Percentiles rank a stretch among this genome's conserved stretches.
phyloP scores from a whole-genome alignment of 306 rosid genomes.

The Lathyrus sativus region DNA sequence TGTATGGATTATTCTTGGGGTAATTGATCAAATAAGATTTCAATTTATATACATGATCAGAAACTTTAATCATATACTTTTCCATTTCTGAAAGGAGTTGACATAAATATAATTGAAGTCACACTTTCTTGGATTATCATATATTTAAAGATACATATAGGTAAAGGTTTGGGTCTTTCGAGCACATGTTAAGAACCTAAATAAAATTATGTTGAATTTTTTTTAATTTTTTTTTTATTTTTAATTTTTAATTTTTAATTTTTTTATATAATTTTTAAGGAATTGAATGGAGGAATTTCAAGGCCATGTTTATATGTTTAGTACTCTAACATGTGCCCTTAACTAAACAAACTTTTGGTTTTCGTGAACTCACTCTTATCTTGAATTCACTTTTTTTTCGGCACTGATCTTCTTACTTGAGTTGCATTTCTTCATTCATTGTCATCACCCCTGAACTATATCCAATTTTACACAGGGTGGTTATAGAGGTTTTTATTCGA shows the following conservation, averaged over 20 bases:
- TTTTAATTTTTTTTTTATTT: too few relatives aligned
- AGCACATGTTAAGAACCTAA: too few relatives aligned
- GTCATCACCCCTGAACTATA: conserved; percentile 27
- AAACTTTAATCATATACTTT: conserved; percentile 8
- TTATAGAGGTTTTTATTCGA: conserved; percentile 86
- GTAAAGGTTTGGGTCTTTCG: background rate
- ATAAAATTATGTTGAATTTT: too few relatives aligned
- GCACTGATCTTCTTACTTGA: conserved; percentile 17
- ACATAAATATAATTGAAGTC: conserved; percentile 10
- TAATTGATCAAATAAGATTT: conserved; percentile 12
- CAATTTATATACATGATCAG: background rate
- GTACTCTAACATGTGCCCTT: too few relatives aligned
- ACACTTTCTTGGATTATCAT: conserved; percentile 11
- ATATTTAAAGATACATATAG: conserved; percentile 13
- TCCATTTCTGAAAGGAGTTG: background rate
- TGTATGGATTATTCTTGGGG: background rate
- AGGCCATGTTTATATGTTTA: too few relatives aligned
- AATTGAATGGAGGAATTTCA: too few relatives aligned
- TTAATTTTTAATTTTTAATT: too few relatives aligned
- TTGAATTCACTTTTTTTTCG: background rate
- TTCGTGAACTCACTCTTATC: conserved; percentile 5
- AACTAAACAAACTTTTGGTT: conserved; percentile 32
- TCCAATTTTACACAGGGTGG: conserved; percentile 69
- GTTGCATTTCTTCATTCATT: conserved; percentile 26
- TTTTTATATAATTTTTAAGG: too few relatives aligned